Percentiles rank a stretch among this genome's conserved stretches.
phyloP scores from a whole-genome alignment of 495 filamentous ascomycete genomes.

The Xylaria venustula region DNA sequence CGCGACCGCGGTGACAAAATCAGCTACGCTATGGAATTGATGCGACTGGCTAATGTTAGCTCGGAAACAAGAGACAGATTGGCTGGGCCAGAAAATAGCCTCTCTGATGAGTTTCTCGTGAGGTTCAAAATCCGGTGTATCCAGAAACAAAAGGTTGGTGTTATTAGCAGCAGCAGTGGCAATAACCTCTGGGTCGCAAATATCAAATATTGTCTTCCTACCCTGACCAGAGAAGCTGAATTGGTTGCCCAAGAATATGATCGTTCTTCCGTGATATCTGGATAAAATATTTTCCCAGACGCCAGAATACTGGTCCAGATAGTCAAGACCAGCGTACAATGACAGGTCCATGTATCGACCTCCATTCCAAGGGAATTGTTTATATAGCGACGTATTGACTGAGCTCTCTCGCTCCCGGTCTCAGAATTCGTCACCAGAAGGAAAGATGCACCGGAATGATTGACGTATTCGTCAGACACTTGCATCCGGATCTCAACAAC shows the following conservation, averaged over 20 bases:
- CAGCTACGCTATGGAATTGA: background rate
- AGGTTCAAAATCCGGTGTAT: background rate
- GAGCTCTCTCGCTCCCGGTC: background rate
- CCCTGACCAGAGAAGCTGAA: background rate
- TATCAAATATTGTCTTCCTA: background rate
- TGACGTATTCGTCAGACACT: background rate
- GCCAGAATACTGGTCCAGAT: background rate
- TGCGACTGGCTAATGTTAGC: background rate
- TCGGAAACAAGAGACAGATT: background rate
- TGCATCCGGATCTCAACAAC: constrained; percentile 1
- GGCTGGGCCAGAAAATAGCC: background rate
- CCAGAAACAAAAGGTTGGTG: background rate
- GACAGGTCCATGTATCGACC: background rate
- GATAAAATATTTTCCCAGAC: background rate
- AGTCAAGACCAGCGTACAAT: background rate
- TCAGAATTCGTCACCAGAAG: constrained; percentile 1
- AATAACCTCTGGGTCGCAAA: background rate
- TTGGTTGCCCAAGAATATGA: background rate
- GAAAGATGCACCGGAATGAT: background rate
- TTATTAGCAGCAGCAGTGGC: background rate
- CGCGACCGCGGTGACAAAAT: background rate
- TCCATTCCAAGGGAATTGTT: constrained; percentile 4
- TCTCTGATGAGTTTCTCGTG: constrained; percentile 2
- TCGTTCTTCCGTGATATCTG: background rate
- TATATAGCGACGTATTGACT: background rate